phyloP scores from a whole-genome alignment of 2,329 filamentous ascomycete species.

The Aspergillus sp. region DNA sequence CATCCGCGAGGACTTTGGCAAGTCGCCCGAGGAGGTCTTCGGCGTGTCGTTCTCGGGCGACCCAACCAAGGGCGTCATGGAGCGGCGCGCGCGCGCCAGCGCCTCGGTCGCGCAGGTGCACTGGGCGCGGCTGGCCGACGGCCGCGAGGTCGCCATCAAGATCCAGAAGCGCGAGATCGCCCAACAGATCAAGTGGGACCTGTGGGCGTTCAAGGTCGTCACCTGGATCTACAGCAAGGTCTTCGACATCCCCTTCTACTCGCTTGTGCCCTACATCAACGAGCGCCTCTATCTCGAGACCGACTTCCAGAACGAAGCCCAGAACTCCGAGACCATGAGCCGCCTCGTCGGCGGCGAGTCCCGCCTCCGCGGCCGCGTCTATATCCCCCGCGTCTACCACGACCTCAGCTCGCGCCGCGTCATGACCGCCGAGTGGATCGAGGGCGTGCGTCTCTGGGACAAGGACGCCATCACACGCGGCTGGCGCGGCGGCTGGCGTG shows the following conservation, averaged over 20 bases:
- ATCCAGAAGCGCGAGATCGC: conserved; percentile 94
- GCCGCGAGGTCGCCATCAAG: conserved; percentile 90
- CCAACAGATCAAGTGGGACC: conserved; percentile 86
- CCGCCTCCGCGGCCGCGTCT: conserved; percentile 73
- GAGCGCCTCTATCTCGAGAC: conserved; percentile 92
- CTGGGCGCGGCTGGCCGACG: conserved; percentile 83
- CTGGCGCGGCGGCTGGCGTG: conserved; percentile 75
- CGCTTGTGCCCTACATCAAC: conserved; percentile 84
- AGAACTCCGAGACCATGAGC: conserved; percentile 83
- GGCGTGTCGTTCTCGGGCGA: conserved; percentile 76
- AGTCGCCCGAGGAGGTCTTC: conserved; percentile 84
- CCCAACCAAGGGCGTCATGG: conserved; percentile 63
- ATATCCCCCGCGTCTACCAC: conserved; percentile 79
- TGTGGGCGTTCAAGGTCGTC: conserved; percentile 93
- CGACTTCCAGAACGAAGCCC: conserved; percentile 88
- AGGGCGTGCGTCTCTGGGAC: conserved; percentile 90
- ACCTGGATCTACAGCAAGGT: conserved; percentile 77
- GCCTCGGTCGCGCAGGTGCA: conserved; percentile 97
- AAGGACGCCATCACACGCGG: conserved; percentile 72
- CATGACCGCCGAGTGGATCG: conserved; percentile 96
- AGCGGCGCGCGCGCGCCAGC: conserved; percentile 67
- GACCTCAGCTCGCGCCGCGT: conserved; percentile 80
- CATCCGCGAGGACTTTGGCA: conserved; percentile 82
- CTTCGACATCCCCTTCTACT: conserved; percentile 93
- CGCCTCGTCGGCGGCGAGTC: conserved; percentile 71